These are phyloP conservation scores for Penicillium odoratum DNA, from an alignment of 495 filamentous ascomycete species.

Conservation along the genomic window DNA sequence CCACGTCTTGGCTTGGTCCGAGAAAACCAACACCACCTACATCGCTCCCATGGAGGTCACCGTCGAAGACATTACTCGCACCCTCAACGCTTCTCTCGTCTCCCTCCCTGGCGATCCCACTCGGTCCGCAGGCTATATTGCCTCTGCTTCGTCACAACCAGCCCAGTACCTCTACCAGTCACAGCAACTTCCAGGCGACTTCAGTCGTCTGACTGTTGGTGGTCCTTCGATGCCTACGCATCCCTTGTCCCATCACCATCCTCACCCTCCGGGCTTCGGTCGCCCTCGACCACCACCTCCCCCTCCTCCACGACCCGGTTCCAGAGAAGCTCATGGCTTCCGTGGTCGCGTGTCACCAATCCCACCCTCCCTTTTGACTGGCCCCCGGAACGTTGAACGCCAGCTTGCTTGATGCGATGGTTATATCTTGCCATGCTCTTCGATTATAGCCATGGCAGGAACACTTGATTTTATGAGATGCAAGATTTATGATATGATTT, in stretches of 20 bases:
- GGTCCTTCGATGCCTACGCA: constrained; percentile 13
- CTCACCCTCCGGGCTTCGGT: constrained; percentile 15
- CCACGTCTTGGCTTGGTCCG: constrained; percentile 85
- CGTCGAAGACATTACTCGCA: constrained; percentile 78
- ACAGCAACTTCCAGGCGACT: constrained; percentile 39
- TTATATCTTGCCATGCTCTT: not conserved
- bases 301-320: constrained; percentile 25
- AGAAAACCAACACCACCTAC: constrained; percentile 73
- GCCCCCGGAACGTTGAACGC: constrained; percentile 41
- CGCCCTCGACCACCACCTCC: constrained; percentile 21
- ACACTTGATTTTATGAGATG: not conserved
- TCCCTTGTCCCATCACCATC: constrained; percentile 15
- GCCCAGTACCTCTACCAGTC: constrained; percentile 24
- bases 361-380: constrained; percentile 35
- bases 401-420: constrained; percentile 34
- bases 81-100: constrained; percentile 53
- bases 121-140: constrained; percentile 27
- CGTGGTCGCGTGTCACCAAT: constrained; percentile 26
- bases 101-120: constrained; percentile 39
- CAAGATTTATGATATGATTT: constrained; percentile 4
- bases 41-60: constrained; percentile 94
- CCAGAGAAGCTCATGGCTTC: constrained; percentile 22
- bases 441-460: not conserved
- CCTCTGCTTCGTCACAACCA: constrained; percentile 10
- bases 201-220: constrained; percentile 25